phyloP scores from a whole-genome alignment of 1,284 basidiomycete genomes.

The Sporisorium sorghi region DNA sequence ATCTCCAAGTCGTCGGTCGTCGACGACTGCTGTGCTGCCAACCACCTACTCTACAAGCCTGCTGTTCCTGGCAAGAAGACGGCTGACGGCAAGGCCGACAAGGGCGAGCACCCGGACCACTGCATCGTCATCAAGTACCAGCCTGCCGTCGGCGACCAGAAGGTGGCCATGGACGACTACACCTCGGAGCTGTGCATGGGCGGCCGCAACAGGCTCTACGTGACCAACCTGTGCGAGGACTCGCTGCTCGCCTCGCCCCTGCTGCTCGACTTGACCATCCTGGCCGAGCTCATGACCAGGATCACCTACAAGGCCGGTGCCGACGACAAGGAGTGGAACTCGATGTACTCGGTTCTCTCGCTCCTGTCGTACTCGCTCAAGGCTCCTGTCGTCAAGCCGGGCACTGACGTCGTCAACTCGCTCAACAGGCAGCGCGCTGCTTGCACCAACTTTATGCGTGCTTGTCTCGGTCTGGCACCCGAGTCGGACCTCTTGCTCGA shows the following conservation, averaged over 20 bases:
- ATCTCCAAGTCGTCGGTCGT: conserved; percentile 88
- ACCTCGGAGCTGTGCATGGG: conserved; percentile 84
- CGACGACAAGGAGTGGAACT: conserved; percentile 55
- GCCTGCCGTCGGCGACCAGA: conserved; percentile 91
- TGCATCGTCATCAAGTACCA: conserved; percentile 78
- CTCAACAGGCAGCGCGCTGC: conserved; percentile 93
- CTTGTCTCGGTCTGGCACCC: conserved; percentile 64
- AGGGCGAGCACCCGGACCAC: conserved; percentile 96
- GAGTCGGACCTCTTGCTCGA: conserved; percentile 67
- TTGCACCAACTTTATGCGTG: conserved; percentile 87
- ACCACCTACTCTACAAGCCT: conserved; percentile 88
- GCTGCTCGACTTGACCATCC: conserved; percentile 91
- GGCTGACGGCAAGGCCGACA: conserved; percentile 73
- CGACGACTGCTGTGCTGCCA: conserved; percentile 78
- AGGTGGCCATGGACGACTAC: conserved; percentile 93
- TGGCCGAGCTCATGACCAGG: conserved; percentile 93
- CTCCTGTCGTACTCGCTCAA: conserved; percentile 75
- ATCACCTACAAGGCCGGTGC: conserved; percentile 76
- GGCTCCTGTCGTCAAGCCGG: conserved; percentile 96
- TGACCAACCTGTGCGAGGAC: conserved; percentile 74
- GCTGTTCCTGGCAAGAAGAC: conserved; percentile 70
- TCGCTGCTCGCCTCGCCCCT: conserved; percentile 94
- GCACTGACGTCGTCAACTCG: conserved; percentile 92
- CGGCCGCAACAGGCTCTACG: conserved; percentile 71
- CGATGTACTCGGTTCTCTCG: conserved; percentile 67